A percentile compares a stretch with the other conserved stretches of the same genome.
Evolutionary conservation across 164 flowering plant genomes (phyloP).

Genomic region (Piper longum): DNA sequence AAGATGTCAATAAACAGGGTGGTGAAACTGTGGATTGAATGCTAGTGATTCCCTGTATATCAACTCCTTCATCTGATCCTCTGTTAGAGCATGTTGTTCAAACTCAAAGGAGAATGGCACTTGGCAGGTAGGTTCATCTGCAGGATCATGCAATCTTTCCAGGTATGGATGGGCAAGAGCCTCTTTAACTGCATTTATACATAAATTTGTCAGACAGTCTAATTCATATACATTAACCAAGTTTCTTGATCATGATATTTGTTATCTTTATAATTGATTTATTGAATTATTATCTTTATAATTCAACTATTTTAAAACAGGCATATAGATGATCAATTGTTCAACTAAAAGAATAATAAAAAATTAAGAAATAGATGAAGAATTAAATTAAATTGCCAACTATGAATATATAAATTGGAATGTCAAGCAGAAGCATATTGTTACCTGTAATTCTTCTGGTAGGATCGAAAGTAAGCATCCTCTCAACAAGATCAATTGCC

Average conservation of each 20-base stretch:
- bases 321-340: no score
- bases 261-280: not conserved
- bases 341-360: no score
- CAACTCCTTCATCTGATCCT: conserved; percentile 90
- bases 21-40: conserved; percentile 50
- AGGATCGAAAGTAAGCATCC: conserved; percentile 93
- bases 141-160: conserved; percentile 67
- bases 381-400: not conserved
- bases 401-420: not conserved
- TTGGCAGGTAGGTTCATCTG: conserved; percentile 79
- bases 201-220: not conserved
- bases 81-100: conserved; percentile 59
- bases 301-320: no score
- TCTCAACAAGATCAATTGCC: conserved; percentile 79
- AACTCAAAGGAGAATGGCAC: conserved; percentile 74
- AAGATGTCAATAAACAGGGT: not conserved
- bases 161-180: conserved; percentile 91
- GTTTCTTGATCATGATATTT: no score
- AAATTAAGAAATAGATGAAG: not conserved
- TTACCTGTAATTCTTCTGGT: conserved; percentile 78
- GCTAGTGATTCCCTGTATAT: conserved; percentile 68
- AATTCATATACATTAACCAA: not conserved
- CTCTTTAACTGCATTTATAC: conserved; percentile 57
- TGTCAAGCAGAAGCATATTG: not conserved
- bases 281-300: no score